Conservation (phyloP, 371 early-diverging fungal genomes). For the Mortierella polycephala region DNA sequence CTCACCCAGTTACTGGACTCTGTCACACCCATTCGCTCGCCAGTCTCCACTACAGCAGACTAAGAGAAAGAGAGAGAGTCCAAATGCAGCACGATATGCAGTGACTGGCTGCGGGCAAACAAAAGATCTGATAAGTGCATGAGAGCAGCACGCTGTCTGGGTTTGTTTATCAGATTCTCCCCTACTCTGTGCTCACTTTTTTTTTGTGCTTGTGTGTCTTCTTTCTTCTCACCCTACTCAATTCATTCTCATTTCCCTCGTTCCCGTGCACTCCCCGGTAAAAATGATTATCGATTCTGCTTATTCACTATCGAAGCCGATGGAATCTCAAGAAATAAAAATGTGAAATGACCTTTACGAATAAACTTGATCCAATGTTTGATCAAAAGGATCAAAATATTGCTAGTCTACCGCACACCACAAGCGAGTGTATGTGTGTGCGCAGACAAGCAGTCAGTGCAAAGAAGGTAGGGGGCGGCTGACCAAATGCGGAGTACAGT, state of each 20-base stretch:
- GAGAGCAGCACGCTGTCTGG: neutral
- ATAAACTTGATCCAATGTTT: neutral
- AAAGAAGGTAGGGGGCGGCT: neutral
- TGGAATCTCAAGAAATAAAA: slow-evolving; percentile 1
- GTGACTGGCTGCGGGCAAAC: neutral
- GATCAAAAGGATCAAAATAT: too few relatives aligned
- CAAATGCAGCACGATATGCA: too few relatives aligned
- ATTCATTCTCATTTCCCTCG: neutral
- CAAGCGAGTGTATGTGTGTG: neutral
- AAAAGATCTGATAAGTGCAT: too few relatives aligned
- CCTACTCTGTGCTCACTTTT: neutral
- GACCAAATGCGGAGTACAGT: slow-evolving; percentile 1
- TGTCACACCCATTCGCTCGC: too few relatives aligned
- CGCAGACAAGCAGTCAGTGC: neutral
- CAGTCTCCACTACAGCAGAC: too few relatives aligned
- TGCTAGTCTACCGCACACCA: neutral
- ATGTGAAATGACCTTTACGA: neutral
- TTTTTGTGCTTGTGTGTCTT: neutral
- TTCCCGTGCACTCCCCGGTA: neutral
- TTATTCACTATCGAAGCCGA: neutral
- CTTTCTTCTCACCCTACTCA: too few relatives aligned
- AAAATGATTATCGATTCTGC: neutral
- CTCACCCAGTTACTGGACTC: too few relatives aligned
- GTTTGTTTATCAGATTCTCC: slow-evolving; percentile 22
- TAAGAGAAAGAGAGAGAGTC: too few relatives aligned